Evolutionary conservation across 441 rosid species (phyloP).

Genomic region (Croton laevigatus): DNA sequence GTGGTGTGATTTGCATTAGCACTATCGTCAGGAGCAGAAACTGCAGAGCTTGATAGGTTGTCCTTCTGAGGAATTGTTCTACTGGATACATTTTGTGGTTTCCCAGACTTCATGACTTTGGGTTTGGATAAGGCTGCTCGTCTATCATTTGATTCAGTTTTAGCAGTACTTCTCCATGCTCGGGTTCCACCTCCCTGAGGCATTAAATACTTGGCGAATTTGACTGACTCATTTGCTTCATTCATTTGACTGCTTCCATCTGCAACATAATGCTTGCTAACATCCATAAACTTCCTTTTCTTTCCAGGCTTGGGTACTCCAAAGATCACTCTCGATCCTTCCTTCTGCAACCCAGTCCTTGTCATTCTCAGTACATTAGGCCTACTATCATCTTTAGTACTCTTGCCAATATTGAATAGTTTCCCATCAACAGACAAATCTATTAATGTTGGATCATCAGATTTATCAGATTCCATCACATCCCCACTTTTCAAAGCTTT

Average conservation of each 20-base stretch:
- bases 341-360: slow-evolving; percentile 77
- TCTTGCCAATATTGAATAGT: slow-evolving; percentile 70
- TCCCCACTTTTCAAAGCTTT: slow-evolving; percentile 34
- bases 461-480: slow-evolving; percentile 39
- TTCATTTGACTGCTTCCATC: slow-evolving; percentile 44
- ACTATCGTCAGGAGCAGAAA: slow-evolving; percentile 37
- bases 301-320: slow-evolving; percentile 99
- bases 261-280: slow-evolving; percentile 82
- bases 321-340: slow-evolving; percentile 70
- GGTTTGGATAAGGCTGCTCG: slow-evolving; percentile 51
- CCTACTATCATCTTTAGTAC: slow-evolving; percentile 43
- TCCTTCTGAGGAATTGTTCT: slow-evolving; percentile 54
- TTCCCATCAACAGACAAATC: slow-evolving; percentile 56
- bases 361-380: slow-evolving; percentile 50
- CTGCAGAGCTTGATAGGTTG: slow-evolving; percentile 32
- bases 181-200: slow-evolving; percentile 67
- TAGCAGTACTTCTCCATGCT: slow-evolving; percentile 56
- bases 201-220: slow-evolving; percentile 57
- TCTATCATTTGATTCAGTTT: slow-evolving; percentile 57
- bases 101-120: slow-evolving; percentile 56
- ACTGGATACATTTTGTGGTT: slow-evolving; percentile 43
- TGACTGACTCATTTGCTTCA: slow-evolving; percentile 57
- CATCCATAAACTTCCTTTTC: slow-evolving; percentile 97
- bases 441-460: slow-evolving; percentile 46
- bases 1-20: slow-evolving; percentile 33